Conservation (phyloP, 2,329 filamentous ascomycete genomes). For the Colletotrichum euphorbiae region DNA sequence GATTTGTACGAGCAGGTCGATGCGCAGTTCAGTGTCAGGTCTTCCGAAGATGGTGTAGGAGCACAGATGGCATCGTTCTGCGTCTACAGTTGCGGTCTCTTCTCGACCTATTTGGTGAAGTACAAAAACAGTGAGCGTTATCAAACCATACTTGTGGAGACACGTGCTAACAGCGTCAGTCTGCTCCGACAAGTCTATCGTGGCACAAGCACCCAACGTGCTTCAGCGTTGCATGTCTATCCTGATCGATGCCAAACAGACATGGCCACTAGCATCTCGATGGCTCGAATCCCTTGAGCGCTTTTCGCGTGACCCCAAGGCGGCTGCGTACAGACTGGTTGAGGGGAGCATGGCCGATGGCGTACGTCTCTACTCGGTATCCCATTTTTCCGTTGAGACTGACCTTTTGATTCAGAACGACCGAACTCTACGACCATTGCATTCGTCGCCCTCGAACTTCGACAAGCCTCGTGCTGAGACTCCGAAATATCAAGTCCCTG, state of each 20-base stretch:
- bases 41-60: constrained; percentile 61
- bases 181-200: constrained; percentile 55
- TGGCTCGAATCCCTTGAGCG: constrained; percentile 64
- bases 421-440: constrained; percentile 45
- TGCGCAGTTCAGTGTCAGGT: constrained; percentile 60
- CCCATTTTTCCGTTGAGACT: background rate
- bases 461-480: constrained; percentile 41
- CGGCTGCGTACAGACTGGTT: constrained; percentile 49
- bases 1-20: constrained; percentile 62
- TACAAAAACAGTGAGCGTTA: constrained; percentile 59
- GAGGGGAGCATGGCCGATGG: constrained; percentile 65
- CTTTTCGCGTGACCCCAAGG: constrained; percentile 58
- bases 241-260: constrained; percentile 59
- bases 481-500: constrained; percentile 28
- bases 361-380: constrained; percentile 20
- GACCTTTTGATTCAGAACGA: constrained; percentile 43
- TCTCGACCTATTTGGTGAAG: constrained; percentile 64
- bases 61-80: constrained; percentile 67
- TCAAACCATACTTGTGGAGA: background rate
- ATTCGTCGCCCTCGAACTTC: constrained; percentile 38
- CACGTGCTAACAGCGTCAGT: constrained; percentile 48
- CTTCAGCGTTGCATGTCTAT: constrained; percentile 59
- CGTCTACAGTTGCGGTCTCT: constrained; percentile 66
- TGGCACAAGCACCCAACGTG: constrained; percentile 57
- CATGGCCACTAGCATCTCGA: constrained; percentile 65